Evolutionary conservation across 2,329 filamentous ascomycete species (phyloP).

Genomic region (Colletotrichum agaves): DNA sequence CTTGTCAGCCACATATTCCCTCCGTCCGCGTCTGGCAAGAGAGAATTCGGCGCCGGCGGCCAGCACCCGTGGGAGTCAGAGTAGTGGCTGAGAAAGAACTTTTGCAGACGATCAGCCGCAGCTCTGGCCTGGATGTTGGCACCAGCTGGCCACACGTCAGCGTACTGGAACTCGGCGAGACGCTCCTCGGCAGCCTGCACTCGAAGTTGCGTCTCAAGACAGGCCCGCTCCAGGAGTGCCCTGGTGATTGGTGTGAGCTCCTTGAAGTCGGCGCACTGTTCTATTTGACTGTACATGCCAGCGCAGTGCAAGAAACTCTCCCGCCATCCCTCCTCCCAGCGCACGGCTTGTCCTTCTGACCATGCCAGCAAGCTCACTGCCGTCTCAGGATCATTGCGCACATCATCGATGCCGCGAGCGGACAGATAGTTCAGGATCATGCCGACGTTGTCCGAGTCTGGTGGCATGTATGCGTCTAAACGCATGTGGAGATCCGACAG

Average conservation of each 20-base stretch:
- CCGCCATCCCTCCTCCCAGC: slow-evolving; percentile 74
- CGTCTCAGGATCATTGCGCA: slow-evolving; percentile 67
- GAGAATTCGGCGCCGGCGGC: slow-evolving; percentile 53
- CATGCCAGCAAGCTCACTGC: slow-evolving; percentile 73
- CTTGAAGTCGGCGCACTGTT: slow-evolving; percentile 65
- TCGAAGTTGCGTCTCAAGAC: slow-evolving; percentile 69
- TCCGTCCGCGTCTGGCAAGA: slow-evolving; percentile 42
- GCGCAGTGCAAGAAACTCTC: slow-evolving; percentile 75
- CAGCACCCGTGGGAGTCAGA: slow-evolving; percentile 66
- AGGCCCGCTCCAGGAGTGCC: slow-evolving; percentile 70
- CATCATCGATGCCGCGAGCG: slow-evolving; percentile 70
- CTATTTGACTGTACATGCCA: slow-evolving; percentile 69
- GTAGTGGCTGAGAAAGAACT: slow-evolving; percentile 70
- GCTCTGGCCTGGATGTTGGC: slow-evolving; percentile 56
- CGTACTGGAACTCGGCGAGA: slow-evolving; percentile 68
- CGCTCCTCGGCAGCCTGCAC: slow-evolving; percentile 71
- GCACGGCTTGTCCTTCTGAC: slow-evolving; percentile 70
- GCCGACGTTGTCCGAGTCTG: slow-evolving; percentile 65
- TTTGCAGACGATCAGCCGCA: slow-evolving; percentile 68
- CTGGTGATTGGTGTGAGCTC: slow-evolving; percentile 70
- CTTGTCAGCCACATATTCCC: slow-evolving; percentile 71
- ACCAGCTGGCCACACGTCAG: slow-evolving; percentile 68
- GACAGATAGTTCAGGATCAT: slow-evolving; percentile 71
- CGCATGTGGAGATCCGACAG: slow-evolving; percentile 70
- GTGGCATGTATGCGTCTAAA: slow-evolving; percentile 67